Base-by-base conservation (phyloP, 2,329 filamentous ascomycete species). In the Tricladium varicosporioides region DNA sequence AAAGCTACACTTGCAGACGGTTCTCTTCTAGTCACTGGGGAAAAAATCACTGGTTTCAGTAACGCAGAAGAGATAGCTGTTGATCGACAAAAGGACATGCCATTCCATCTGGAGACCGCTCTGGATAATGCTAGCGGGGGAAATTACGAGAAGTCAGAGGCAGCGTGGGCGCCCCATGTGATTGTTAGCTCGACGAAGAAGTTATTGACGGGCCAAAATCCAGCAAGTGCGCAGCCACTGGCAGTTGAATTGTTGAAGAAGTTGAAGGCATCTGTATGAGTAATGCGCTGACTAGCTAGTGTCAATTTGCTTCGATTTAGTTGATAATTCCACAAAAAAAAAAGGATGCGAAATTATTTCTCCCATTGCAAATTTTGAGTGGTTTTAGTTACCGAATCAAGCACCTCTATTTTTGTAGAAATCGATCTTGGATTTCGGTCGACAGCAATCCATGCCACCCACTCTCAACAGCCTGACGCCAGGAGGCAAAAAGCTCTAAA, bases 81-180 rank as follows among this genome's bases (percentile, higher is more conserved):
- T 70, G 46, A 63, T 79, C 60, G 71, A 67, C 14, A 63, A 33
- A 59, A 72, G 45, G 71, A 61, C 13, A 76, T 85, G 76, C 84
- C 84, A 1, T 88, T 88, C 71, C 69, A 79, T 69, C 79, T 88
- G 49, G 82, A 83, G 68, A 79, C 80, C 59, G 76, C 78, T 69
- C 68, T 84, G 51, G 27, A 64, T 13, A 68, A 77, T 65, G 73
- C 76, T 10, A 77, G 71, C 16, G 79, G 81, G 5, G 85, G 76
- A 22, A 73, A 73, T 47, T 87, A 80, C 65, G 76, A 77, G 64
- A 84, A 83, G 74, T 79, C 83, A 0, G 74, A 67, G 1, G 70
- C 82, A 67, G 74, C 75, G 1, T 68, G 59, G 60, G 61, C 15
- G 5, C 42, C 54, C 15, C 72, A 75, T 65, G 71, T 76, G 2